phyloP scores from a whole-genome alignment of 768 basidiomycete genomes.

The Rickenella mellea region DNA sequence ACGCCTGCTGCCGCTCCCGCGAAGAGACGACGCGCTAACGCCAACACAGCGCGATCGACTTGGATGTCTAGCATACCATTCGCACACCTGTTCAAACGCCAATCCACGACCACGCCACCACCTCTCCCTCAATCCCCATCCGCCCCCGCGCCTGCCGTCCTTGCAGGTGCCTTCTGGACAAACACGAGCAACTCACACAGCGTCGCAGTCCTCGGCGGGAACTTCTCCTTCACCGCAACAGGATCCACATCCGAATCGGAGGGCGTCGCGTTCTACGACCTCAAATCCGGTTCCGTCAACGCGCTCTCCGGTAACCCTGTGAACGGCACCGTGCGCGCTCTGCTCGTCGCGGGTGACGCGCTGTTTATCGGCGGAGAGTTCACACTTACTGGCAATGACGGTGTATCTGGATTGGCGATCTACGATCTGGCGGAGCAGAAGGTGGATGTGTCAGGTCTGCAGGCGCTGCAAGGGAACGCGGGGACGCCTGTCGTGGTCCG shows the following conservation, averaged over 20 bases:
- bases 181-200: slow-evolving; percentile 61
- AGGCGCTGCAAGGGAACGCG: slow-evolving; percentile 46
- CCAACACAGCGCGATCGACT: slow-evolving; percentile 23
- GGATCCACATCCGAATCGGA: slow-evolving; percentile 31
- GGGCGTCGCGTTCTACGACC: slow-evolving; percentile 67
- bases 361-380: slow-evolving; percentile 86
- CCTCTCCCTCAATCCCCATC: slow-evolving; percentile 48
- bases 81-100: slow-evolving; percentile 40
- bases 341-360: slow-evolving; percentile 59
- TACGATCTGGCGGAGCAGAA: slow-evolving; percentile 62
- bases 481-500: slow-evolving; percentile 57
- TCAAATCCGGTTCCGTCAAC: slow-evolving; percentile 33
- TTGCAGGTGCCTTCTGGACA: slow-evolving; percentile 85
- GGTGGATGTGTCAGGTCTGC: slow-evolving; percentile 53
- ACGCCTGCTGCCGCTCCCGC: slow-evolving; percentile 21
- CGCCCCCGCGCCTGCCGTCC: slow-evolving; percentile 67
- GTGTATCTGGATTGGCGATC: slow-evolving; percentile 60
- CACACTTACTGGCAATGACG: slow-evolving; percentile 40
- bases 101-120: slow-evolving; percentile 32
- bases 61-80: slow-evolving; percentile 45
- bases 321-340: slow-evolving; percentile 66
- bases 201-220: slow-evolving; percentile 79
- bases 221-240: slow-evolving; percentile 57
- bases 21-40: slow-evolving; percentile 26
- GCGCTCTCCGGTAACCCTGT: slow-evolving; percentile 54